phyloP scores from a whole-genome alignment of 1,139 yeast species.

The Dujonia santamariae region DNA sequence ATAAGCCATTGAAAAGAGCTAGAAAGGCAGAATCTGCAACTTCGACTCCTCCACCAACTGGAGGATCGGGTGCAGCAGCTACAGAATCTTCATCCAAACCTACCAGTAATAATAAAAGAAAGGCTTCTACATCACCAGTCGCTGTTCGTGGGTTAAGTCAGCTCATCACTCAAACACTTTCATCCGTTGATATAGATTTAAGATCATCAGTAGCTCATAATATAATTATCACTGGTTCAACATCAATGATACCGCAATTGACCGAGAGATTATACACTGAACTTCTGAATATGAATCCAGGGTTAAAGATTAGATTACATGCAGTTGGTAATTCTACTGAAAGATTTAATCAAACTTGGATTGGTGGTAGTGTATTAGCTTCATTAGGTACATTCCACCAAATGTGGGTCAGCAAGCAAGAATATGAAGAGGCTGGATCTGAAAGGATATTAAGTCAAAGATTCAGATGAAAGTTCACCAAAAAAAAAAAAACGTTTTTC shows the following conservation, averaged over 20 bases:
- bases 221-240: conserved; percentile 87
- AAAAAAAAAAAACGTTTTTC: too few species aligned
- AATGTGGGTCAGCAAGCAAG: conserved; percentile 90
- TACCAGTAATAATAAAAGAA: conserved; percentile 17
- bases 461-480: conserved; percentile 65
- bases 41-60: conserved; percentile 38
- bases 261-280: conserved; percentile 80
- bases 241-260: conserved; percentile 82
- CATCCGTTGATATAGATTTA: conserved; percentile 79
- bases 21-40: conserved; percentile 40
- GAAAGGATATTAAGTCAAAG: conserved; percentile 73
- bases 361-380: conserved; percentile 91
- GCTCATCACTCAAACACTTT: conserved; percentile 67
- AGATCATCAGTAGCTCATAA: conserved; percentile 90
- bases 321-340: conserved; percentile 85
- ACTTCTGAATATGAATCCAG: conserved; percentile 72
- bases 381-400: conserved; percentile 96
- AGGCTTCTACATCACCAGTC: neutral
- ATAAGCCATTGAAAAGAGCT: conserved; percentile 68
- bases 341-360: conserved; percentile 86
- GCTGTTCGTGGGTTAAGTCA: conserved; percentile 66
- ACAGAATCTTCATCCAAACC: conserved; percentile 1
- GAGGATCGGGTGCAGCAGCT: conserved; percentile 10
- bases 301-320: conserved; percentile 85
- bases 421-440: conserved; percentile 88